These are phyloP conservation scores for Diutina scorzettiae DNA, from an alignment of 1,139 yeast genomes.

Conservation along the genomic window DNA sequence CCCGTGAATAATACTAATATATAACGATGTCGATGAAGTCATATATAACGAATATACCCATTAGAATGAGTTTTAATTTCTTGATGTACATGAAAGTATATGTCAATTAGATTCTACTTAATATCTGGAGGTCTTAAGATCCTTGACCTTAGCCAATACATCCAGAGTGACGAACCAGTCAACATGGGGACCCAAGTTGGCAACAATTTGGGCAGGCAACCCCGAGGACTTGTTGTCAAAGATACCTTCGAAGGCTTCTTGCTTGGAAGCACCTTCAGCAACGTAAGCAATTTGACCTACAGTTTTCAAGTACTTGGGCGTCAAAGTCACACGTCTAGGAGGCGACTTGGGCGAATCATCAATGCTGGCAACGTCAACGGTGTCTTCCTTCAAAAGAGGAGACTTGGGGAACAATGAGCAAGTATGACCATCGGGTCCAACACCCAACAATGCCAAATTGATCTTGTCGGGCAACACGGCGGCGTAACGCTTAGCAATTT, in stretches of 20 bases:
- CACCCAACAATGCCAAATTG: conserved; percentile 56
- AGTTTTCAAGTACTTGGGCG: conserved; percentile 48
- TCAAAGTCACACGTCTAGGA: conserved; percentile 62
- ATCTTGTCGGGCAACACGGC: conserved; percentile 31
- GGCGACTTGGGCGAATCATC: conserved; percentile 69
- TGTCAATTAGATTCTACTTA: too few species aligned
- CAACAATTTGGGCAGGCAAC: conserved; percentile 71
- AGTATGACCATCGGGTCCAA: conserved; percentile 78
- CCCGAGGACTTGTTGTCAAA: conserved; percentile 39
- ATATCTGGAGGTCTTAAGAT: neutral
- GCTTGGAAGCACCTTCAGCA: conserved; percentile 83
- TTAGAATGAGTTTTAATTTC: too few species aligned
- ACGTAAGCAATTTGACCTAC: conserved; percentile 63
- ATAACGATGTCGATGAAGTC: neutral
- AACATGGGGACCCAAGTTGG: conserved; percentile 37
- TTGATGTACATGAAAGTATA: too few species aligned
- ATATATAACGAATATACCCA: neutral
- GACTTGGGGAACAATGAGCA: conserved; percentile 64
- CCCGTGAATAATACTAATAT: neutral
- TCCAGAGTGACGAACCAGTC: conserved; percentile 43
- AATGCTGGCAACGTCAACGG: conserved; percentile 28
- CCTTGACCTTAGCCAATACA: neutral
- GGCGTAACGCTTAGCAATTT: neutral
- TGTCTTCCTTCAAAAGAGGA: conserved; percentile 29
- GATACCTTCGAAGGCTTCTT: conserved; percentile 57